These are phyloP conservation scores for Sarocladium brachiariae DNA, from an alignment of 2,329 filamentous ascomycete species.

Conservation along the genomic window DNA sequence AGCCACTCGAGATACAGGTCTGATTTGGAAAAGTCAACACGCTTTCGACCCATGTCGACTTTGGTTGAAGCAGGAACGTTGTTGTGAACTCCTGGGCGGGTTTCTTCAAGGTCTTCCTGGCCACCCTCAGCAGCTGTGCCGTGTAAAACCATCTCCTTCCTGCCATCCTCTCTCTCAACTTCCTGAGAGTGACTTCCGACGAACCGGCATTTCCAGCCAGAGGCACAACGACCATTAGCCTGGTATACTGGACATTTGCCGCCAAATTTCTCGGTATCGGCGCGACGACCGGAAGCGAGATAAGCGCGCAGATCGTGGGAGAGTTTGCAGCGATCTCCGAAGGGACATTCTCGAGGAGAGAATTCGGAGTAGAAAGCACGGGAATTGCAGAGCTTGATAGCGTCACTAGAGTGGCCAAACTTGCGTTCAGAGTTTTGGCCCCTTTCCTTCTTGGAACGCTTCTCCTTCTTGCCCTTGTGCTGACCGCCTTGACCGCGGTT, in stretches of 20 bases:
- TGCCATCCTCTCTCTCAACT: conserved; percentile 67
- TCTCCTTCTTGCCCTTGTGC: conserved; percentile 28
- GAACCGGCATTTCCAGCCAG: conserved; percentile 94
- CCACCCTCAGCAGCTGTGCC: conserved; percentile 31
- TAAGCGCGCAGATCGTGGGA: conserved; percentile 84
- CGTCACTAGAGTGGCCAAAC: conserved; percentile 75
- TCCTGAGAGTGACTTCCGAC: conserved; percentile 82
- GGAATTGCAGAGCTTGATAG: conserved; percentile 69
- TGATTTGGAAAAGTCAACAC: conserved; percentile 61
- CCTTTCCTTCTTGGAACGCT: conserved; percentile 44
- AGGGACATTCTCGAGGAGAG: conserved; percentile 69
- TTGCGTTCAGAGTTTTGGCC: conserved; percentile 75
- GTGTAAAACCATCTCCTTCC: conserved; percentile 71
- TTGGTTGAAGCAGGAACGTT: conserved; percentile 64
- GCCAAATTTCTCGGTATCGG: conserved; percentile 68
- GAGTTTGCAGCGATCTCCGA: conserved; percentile 72
- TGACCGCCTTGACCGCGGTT: conserved; percentile 6
- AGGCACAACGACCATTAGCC: conserved; percentile 65
- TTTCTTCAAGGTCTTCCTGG: conserved; percentile 37
- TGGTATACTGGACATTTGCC: conserved; percentile 80
- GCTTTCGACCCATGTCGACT: conserved; percentile 66
- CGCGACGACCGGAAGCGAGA: conserved; percentile 71
- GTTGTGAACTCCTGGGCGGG: conserved; percentile 66
- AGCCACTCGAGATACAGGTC: conserved; percentile 75
- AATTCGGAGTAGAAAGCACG: conserved; percentile 70